Base-by-base conservation (phyloP, 164 flowering plant species). In the Vitis cinerea region DNA sequence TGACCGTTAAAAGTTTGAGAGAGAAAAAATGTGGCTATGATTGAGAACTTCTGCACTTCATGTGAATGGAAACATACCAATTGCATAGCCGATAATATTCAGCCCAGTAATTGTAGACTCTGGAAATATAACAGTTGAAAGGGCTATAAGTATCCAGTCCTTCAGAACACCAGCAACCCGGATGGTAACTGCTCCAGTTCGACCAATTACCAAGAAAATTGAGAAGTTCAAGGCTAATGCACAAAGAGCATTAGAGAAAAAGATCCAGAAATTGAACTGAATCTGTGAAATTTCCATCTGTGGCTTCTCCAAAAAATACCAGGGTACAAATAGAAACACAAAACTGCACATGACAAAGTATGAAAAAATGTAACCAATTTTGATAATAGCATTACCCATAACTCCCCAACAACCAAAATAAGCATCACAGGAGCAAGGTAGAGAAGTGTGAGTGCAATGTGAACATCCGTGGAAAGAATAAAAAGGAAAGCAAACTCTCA, bases 131-230 rank as follows among this genome's bases (percentile, higher is more conserved):
- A 95, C 85, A 16, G 99, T 92, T 69, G 99, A 95, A 72, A 95
- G 97, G 68, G 99, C 94, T 64, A 95, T 95, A 53, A 95, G 81
- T 75, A 95, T 91, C 99, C 99, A 93, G 72, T 95, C 99, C 78
- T 95, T 95, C 58, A 95, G 69, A 73, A 95, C 99, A 67, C 99
- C 99, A 75, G 99, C 99, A 69, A 95, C 97, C 56, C 99, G 85
- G 71, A 92, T 84, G 66, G 99, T 95, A 59, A 95, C 96, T 50
- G 99, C 99, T 68, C 97, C 93, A 65, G 99, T 92, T 89, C 98
- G 87, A 71, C 99, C 99, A 81, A 95, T 87, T 31, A 87, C 98
- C 70, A 90, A 79, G 85, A 94, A 92, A 70, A 90, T 94, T 48
- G 98, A 92, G 83, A 94, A 86, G 79, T 94, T 94, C 85, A 94